Evolutionary conservation across 495 filamentous ascomycete genomes (phyloP).

Genomic region (Penicillium soppii): DNA sequence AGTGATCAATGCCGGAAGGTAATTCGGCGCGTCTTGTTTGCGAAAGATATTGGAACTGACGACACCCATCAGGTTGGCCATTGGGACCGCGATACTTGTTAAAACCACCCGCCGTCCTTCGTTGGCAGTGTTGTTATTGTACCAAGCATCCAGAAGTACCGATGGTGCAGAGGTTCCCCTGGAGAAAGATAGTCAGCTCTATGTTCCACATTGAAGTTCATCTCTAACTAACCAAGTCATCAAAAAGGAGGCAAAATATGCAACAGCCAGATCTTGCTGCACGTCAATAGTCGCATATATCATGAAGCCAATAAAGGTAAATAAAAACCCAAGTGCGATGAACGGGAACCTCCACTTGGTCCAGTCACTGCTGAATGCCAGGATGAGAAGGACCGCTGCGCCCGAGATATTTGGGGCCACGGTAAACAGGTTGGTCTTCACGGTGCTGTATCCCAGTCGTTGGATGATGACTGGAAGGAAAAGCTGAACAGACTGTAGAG

Average conservation of each 20-base stretch:
- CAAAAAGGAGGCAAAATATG: constrained; percentile 76
- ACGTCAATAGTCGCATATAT: constrained; percentile 66
- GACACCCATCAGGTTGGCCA: constrained; percentile 75
- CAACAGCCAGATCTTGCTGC: constrained; percentile 52
- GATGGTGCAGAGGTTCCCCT: constrained; percentile 51
- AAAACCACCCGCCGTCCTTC: constrained; percentile 66
- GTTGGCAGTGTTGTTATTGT: constrained; percentile 76
- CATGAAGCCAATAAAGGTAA: constrained; percentile 70
- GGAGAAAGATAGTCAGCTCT: neutral
- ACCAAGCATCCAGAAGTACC: constrained; percentile 55
- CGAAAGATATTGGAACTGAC: constrained; percentile 71
- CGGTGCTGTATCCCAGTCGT: constrained; percentile 56
- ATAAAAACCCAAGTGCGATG: constrained; percentile 64
- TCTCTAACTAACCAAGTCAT: constrained; percentile 57
- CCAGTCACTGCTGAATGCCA: constrained; percentile 64
- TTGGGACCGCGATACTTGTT: constrained; percentile 67
- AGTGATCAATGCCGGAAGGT: constrained; percentile 69
- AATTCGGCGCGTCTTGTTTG: constrained; percentile 64
- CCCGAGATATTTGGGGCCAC: constrained; percentile 68
- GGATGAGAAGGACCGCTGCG: constrained; percentile 62
- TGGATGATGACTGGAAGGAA: constrained; percentile 72
- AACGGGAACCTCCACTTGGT: constrained; percentile 66
- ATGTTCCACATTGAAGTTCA: neutral
- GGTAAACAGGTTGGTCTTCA: constrained; percentile 74
- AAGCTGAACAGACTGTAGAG: constrained; percentile 63